Base-by-base conservation (phyloP, 441 rosid species). In the Bocquillonia castaneifolia region DNA sequence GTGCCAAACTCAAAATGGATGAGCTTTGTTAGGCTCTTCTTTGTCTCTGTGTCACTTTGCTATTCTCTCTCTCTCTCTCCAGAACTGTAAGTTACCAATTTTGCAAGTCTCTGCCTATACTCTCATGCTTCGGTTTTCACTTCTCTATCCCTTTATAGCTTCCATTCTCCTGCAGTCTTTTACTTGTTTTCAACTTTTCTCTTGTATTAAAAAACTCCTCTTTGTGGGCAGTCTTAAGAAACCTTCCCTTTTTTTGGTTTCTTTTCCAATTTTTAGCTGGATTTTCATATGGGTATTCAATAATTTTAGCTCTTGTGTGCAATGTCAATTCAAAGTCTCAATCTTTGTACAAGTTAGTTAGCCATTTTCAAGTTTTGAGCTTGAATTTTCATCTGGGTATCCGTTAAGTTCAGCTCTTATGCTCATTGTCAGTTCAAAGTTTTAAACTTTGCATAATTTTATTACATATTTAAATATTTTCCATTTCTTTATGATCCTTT, bases 301-400 rank as follows among this genome's bases (percentile, higher is more conserved):
- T 37, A 25, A 60, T 40, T 60, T 60, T 40, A 60, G 50, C 29
- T 59, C 20, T 59, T 36, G 22, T 15, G 64, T 23, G 37, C 50
- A 59, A 39, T 25, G 13, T 25, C 5, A 60, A 23, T 60, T 40
- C 51, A 40, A 23, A 60, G 32, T 40, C 12, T 15, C 15, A 0
- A 59, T 20, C 47, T 37, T 59, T 37, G 47, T 37, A 5, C 0
- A 28, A 59, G 63, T 53, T 53, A 25, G 8, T 36, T n/a, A n/a
- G n/a, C n/a, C 25, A 20, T 67, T 67, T 39, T 56, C 17, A 1
- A 22, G 47, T 45, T 44, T 70, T 14, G 10, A 47, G n/a, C 57
- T 6, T 71, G 59, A 36, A 13, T 58, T 65, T 9, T 39, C 58
- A 7, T 59, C 44, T 58, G 70, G 66, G 42, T 47, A 14, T 39